Evolutionary conservation across 148 eudicot species (phyloP), one percentile per base, ranked within the genome.

Genomic region (Cornus controversa): DNA sequence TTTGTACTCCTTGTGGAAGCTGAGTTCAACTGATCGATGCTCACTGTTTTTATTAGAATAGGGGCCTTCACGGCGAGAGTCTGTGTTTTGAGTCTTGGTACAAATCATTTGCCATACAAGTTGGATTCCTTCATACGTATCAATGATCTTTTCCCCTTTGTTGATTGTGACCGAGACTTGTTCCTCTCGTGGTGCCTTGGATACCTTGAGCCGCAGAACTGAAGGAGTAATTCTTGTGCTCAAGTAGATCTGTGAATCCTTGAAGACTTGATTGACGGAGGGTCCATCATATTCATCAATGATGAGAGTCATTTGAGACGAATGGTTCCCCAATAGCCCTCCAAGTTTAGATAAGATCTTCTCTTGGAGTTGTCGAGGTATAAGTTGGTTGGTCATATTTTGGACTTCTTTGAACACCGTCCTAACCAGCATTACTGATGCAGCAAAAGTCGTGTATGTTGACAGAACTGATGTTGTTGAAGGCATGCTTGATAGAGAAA

Each of bases 331-430:
- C 5, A 57, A 6, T 10, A 58, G 6, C 31, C 47, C 23, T 66
- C 69, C 82, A 8, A 83, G 37, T 83, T 75, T 82, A n/a, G 73
- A 67, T 1, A 79, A 14, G 50, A 83, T 66, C 26, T 50, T 79
- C 25, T 79, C 79, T 66, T 28, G 80, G 64, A 47, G 72, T 18
- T 74, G 40, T 79, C 70, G 60, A 72, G 85, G 85, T 14, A 62
- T 34, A 34, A 77, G 68, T 25, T 62, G 78, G 29, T 42, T 58
- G 31, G 68, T 31, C 75, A 81, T 15, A 45, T 50, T 71, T 16
- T 29, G 76, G 37, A 66, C 76, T 47, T 71, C 80, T 4, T 28
- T 72, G 71, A 73, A 0, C 34, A 72, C 23, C 2, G 76, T 37
- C 27, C 42, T 50, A 14, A 68, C 74, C 24, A 83, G 63, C 60